Base-by-base conservation (phyloP, 2,329 filamentous ascomycete genomes). In the Colletotrichum lini region DNA sequence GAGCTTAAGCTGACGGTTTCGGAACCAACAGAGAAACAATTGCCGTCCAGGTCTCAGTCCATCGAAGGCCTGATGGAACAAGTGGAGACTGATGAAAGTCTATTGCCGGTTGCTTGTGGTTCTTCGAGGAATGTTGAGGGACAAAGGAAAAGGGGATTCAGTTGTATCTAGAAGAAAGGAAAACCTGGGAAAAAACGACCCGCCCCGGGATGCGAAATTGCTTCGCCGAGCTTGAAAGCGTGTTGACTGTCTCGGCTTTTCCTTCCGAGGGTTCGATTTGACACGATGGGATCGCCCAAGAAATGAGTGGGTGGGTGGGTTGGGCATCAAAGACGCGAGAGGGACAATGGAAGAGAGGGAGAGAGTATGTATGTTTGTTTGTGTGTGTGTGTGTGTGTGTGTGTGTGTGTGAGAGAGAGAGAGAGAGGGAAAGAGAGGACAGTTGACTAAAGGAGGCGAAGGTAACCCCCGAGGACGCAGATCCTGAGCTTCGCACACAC, bases 11-110 rank as follows among this genome's bases (percentile, higher is more conserved):
- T 53, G 65, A 68, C 58, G 58, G 45, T 45, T 63, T 58, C 65
- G 65, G 65, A 71, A 59, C 13, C 45, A 52, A 42, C 10, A 62
- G 40, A 30, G 26, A 30, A 54, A 52, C 47, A 53, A 64, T 71
- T 68, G 65, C 68, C 65, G 58, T 49, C 45, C 60, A 64, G 26
- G 58, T 53, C 30, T 40, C 49, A 53, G 58, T 38, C 45, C 65
- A 47, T 58, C n/a, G 40, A 71, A 71, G 52, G 44, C 38, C 60
- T 58, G 35, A 58, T 44, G 15, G 67, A 68, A 71, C 52, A 35
- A 71, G 68, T 68, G 58, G 65, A 64, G 58, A 53, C 45, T 30
- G 26, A 30, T 3, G 15, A 13, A 35, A 40, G 30, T 67, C 50
- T 26, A 69, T 59, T 53, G 53, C 44, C 30, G 35, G 53, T 26